Conservation (phyloP, 345 rosid species). For the Populus davidiana region DNA sequence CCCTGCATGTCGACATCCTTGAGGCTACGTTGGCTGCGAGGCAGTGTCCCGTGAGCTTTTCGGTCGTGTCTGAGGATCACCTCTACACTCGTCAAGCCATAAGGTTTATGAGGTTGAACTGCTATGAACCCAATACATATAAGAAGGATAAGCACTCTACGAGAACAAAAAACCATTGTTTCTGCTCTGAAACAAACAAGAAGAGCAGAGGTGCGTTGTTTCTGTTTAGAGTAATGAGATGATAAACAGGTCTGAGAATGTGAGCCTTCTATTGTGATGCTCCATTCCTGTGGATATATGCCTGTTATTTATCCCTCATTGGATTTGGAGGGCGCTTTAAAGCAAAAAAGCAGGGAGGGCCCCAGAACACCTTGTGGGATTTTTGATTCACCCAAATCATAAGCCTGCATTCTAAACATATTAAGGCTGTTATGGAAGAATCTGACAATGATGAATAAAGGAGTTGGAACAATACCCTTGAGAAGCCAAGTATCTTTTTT, state of each 20-base stretch:
- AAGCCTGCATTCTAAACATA: conserved; percentile 54
- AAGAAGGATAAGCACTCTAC: conserved; percentile 46
- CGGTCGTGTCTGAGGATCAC: conserved; percentile 25
- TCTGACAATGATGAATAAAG: conserved; percentile 63
- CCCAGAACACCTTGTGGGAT: conserved; percentile 41
- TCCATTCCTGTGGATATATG: conserved; percentile 56
- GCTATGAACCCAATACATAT: conserved; percentile 51
- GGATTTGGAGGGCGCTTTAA: conserved; percentile 49
- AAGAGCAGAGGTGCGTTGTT: conserved; percentile 36
- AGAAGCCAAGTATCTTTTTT: conserved; percentile 79
- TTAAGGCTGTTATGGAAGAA: conserved; percentile 71
- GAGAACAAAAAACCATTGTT: conserved; percentile 45
- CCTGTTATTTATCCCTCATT: conserved; percentile 45
- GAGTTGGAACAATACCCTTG: conserved; percentile 47
- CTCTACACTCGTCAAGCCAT: conserved; percentile 35
- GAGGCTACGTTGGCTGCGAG: conserved; percentile 35
- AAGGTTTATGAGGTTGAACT: conserved; percentile 35
- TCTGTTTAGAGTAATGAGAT: conserved; percentile 41
- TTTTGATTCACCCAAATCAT: conserved; percentile 62
- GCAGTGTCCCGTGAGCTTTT: conserved; percentile 25
- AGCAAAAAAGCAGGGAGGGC: conserved; percentile 62
- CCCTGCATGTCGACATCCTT: conserved; percentile 31
- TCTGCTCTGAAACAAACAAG: conserved; percentile 37
- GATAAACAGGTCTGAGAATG: conserved; percentile 31
- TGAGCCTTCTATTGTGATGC: conserved; percentile 35